Percentiles rank a stretch among this genome's conserved stretches.
Evolutionary conservation across 768 basidiomycete genomes (phyloP).

Genomic region (Chalciporus chontae): DNA sequence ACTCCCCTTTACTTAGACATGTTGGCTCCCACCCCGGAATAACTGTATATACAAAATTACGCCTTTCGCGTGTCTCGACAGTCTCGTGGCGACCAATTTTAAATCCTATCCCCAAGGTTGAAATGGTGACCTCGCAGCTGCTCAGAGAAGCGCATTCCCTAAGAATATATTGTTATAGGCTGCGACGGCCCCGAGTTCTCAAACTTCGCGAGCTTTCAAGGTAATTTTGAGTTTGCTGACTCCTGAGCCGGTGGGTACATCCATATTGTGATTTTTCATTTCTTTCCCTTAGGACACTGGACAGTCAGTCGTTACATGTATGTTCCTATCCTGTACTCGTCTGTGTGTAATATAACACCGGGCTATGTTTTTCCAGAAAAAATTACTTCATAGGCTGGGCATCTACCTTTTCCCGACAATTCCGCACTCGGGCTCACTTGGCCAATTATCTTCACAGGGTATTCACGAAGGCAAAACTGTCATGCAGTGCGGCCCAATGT

Average conservation of each 20-base stretch:
- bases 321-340: not conserved
- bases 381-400: too few species aligned
- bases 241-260: not conserved
- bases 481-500: not conserved
- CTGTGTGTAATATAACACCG: conserved; percentile 7
- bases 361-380: not conserved
- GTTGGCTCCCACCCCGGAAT: not conserved
- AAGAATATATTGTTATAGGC: not conserved
- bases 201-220: not conserved
- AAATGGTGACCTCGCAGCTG: not conserved
- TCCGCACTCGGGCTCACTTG: not conserved
- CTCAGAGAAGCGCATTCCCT: not conserved
- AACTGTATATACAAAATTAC: not conserved
- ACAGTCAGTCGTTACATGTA: too few species aligned
- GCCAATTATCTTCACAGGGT: not conserved
- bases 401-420: not conserved
- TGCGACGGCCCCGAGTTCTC: conserved; percentile 2
- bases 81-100: not conserved
- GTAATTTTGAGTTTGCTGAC: not conserved
- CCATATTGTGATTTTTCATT: not conserved
- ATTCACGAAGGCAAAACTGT: not conserved
- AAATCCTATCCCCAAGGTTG: conserved; percentile 13
- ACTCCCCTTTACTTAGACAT: not conserved
- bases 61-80: too few species aligned
- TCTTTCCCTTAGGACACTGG: not conserved